Evolutionary conservation across 2,329 filamentous ascomycete genomes (phyloP).

Genomic region (Ascocoryne sarcoides): DNA sequence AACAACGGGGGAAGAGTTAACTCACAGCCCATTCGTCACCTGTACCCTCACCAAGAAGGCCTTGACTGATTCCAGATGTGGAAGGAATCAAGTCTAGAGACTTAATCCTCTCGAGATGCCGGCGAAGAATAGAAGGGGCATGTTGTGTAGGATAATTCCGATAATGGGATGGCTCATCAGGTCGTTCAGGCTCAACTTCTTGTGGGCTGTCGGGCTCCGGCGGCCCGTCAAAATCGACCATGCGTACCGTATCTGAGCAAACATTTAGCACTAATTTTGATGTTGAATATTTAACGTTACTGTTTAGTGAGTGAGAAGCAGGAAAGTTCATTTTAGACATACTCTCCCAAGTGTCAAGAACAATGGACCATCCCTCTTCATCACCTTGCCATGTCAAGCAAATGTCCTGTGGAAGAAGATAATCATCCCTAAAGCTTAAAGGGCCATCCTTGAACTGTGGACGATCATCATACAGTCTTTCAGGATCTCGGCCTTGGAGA

Average conservation of each 20-base stretch:
- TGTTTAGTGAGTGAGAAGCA: too few relatives aligned
- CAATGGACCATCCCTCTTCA: neutral
- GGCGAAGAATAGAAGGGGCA: constrained; percentile 1
- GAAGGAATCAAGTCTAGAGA: constrained; percentile 1
- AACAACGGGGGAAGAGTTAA: too few relatives aligned
- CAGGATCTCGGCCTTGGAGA: neutral
- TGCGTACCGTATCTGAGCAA: neutral
- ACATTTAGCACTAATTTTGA: neutral
- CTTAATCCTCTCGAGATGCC: neutral
- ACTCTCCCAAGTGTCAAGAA: constrained; percentile 2
- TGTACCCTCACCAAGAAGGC: too few relatives aligned
- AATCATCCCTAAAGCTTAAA: neutral
- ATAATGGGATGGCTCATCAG: neutral
- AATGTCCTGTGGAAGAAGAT: constrained; percentile 2
- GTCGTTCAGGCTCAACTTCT: neutral
- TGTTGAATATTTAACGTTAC: too few relatives aligned
- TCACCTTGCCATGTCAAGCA: neutral
- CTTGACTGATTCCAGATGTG: neutral
- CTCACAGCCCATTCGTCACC: too few relatives aligned
- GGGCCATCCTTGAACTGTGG: too few relatives aligned
- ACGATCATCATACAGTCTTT: too few relatives aligned
- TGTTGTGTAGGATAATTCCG: neutral
- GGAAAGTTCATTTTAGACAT: neutral
- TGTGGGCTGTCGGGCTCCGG: neutral
- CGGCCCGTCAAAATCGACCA: neutral